Evolutionary conservation across 345 rosid species (phyloP).

Genomic region (Rhodamnia rubescens): DNA sequence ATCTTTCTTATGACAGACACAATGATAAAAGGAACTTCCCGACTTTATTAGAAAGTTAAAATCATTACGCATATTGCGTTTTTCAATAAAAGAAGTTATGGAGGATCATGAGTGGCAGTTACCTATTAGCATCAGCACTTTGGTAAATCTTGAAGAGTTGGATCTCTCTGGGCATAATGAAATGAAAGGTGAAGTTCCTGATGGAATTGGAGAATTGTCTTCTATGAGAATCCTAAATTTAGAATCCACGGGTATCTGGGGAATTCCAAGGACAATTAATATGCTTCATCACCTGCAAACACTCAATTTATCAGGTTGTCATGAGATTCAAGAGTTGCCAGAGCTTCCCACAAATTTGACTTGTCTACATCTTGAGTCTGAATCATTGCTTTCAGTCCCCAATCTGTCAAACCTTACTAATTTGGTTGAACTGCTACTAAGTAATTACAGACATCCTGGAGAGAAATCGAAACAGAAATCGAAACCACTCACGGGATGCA

Average conservation of each 20-base stretch:
- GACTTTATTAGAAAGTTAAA: neutral
- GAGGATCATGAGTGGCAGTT: neutral
- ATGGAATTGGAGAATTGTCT: neutral
- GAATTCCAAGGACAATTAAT: neutral
- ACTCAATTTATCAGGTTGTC: neutral
- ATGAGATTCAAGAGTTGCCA: neutral
- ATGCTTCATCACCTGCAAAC: neutral
- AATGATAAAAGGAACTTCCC: neutral
- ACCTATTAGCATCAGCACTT: neutral
- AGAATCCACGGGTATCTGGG: neutral
- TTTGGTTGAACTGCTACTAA: neutral
- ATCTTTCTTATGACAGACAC: neutral
- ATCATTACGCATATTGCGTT: neutral
- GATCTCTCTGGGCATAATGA: neutral
- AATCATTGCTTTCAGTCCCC: neutral
- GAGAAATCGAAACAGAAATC: neutral
- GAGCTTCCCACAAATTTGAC: neutral
- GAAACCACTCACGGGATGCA: neutral
- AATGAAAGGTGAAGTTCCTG: neutral
- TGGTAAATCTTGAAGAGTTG: neutral
- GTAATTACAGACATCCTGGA: neutral
- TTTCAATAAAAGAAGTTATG: too few species aligned
- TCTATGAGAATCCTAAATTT: neutral
- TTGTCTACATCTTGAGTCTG: neutral
- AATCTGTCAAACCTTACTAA: neutral